Evolutionary conservation across 2,329 filamentous ascomycete species (phyloP).

Genomic region (Talaromyces sp.): DNA sequence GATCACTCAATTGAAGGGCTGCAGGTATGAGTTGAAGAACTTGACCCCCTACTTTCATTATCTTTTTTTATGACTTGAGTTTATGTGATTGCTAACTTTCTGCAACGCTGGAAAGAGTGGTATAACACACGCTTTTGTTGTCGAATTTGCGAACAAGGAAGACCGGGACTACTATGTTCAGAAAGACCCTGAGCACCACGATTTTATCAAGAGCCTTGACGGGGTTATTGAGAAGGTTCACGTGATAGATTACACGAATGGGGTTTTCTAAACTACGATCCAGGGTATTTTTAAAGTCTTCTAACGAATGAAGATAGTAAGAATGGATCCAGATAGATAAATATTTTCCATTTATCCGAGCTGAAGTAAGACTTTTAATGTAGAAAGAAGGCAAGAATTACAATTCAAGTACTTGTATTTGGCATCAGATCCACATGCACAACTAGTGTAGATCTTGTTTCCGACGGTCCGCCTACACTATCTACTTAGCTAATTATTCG

Average conservation of each 20-base stretch:
- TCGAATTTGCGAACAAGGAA: slow-evolving; percentile 57
- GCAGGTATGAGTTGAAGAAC: slow-evolving; percentile 43
- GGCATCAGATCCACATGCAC: no score
- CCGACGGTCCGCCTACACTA: no score
- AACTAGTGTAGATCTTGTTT: no score
- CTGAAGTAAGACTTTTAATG: neutral
- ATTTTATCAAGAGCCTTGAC: slow-evolving; percentile 46
- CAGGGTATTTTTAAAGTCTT: neutral
- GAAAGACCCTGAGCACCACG: slow-evolving; percentile 58
- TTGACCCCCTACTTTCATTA: neutral
- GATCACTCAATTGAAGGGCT: slow-evolving; percentile 58
- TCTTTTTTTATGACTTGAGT: neutral
- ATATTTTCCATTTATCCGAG: neutral
- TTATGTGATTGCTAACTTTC: neutral
- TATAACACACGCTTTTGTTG: slow-evolving; percentile 64
- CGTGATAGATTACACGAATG: slow-evolving; percentile 28
- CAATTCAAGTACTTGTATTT: neutral
- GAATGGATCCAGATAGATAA: neutral
- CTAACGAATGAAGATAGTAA: neutral
- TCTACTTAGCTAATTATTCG: no score
- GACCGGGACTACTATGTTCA: slow-evolving; percentile 65
- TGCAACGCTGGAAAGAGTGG: slow-evolving; percentile 42
- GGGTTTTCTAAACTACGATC: slow-evolving; percentile 16
- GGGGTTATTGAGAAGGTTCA: slow-evolving; percentile 29
- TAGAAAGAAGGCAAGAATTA: no score